phyloP scores from a whole-genome alignment of 441 rosid genomes.

The Rhodomyrtus psidioides region DNA sequence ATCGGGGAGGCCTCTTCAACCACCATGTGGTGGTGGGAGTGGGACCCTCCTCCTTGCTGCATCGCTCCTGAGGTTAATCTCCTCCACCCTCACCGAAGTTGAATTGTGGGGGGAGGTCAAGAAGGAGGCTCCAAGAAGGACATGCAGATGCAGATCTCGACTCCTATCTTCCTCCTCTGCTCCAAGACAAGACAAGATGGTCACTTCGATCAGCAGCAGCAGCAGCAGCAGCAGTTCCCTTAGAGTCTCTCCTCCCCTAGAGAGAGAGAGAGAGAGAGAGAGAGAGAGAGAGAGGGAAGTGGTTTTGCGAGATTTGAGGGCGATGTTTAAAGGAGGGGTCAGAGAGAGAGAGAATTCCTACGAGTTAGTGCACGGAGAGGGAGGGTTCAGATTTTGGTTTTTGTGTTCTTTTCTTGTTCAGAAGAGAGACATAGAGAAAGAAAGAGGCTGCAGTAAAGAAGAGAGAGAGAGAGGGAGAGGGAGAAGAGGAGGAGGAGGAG shows the following conservation, averaged over 20 bases:
- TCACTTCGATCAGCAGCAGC: background rate
- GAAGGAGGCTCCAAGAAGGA: background rate
- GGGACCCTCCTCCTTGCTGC: conserved; percentile 51
- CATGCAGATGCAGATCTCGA: background rate
- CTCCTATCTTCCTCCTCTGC: background rate
- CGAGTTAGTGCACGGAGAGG: conserved; percentile 28
- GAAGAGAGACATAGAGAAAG: background rate
- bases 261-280: background rate
- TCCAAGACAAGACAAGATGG: background rate
- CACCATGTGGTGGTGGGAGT: conserved; percentile 26
- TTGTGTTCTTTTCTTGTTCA: conserved; percentile 1
- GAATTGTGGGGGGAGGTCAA: background rate
- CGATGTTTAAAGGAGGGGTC: background rate
- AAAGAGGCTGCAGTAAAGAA: conserved; percentile 16
- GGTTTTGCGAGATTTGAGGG: background rate
- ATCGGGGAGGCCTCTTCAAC: conserved; percentile 84
- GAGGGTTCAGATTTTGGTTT: conserved; percentile 13
- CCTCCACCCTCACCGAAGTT: conserved; percentile 8
- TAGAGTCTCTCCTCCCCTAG: background rate
- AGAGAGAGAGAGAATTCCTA: conserved; percentile 17
- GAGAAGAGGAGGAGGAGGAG: conserved; percentile 15
- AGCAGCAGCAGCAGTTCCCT: background rate
- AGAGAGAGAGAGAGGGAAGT: background rate
- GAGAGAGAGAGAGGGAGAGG: background rate
- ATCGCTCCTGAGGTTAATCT: conserved; percentile 21